These are phyloP conservation scores for Trametes versicolor DNA, from an alignment of 1,284 basidiomycete genomes.

Conservation along the genomic window DNA sequence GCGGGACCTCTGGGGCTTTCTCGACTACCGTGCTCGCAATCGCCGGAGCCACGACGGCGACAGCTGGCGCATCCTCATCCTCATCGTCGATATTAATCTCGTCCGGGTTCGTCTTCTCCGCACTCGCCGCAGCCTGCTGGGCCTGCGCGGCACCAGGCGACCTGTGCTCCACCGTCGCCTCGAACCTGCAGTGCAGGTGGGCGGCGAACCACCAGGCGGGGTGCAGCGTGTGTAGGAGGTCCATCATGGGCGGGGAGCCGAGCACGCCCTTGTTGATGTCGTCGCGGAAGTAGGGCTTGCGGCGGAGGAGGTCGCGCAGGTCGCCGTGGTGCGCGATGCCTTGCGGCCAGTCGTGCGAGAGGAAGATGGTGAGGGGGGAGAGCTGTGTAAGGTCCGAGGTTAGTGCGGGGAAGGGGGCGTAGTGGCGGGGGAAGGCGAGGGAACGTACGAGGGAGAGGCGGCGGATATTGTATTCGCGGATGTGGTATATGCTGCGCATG, in stretches of 20 bases:
- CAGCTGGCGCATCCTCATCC: constrained; percentile 41
- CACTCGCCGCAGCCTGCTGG: constrained; percentile 67
- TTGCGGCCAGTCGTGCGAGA: constrained; percentile 98
- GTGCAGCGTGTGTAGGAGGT: constrained; percentile 77
- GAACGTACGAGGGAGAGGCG: constrained; percentile 80
- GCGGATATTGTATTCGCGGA: constrained; percentile 86
- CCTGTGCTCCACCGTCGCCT: constrained; percentile 73
- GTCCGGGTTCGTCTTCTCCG: constrained; percentile 47
- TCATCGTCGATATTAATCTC: constrained; percentile 51
- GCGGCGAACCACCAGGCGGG: constrained; percentile 97
- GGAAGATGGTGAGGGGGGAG: constrained; percentile 75
- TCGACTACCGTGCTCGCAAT: not conserved
- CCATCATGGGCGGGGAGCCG: constrained; percentile 91
- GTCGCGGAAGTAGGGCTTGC: constrained; percentile 85
- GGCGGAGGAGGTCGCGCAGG: constrained; percentile 68
- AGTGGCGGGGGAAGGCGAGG: not conserved
- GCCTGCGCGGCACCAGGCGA: constrained; percentile 45
- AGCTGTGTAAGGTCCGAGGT: constrained; percentile 52
- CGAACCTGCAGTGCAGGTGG: constrained; percentile 90
- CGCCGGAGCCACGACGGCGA: not conserved
- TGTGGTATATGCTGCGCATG: constrained; percentile 92
- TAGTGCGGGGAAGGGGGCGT: constrained; percentile 10
- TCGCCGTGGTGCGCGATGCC: constrained; percentile 89
- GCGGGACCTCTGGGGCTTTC: constrained; percentile 9
- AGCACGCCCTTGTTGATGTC: constrained; percentile 81